A percentile compares a stretch with the other conserved stretches of the same genome.
Evolutionary conservation across 768 basidiomycete species (phyloP).

Genomic region (Suillus lakei): DNA sequence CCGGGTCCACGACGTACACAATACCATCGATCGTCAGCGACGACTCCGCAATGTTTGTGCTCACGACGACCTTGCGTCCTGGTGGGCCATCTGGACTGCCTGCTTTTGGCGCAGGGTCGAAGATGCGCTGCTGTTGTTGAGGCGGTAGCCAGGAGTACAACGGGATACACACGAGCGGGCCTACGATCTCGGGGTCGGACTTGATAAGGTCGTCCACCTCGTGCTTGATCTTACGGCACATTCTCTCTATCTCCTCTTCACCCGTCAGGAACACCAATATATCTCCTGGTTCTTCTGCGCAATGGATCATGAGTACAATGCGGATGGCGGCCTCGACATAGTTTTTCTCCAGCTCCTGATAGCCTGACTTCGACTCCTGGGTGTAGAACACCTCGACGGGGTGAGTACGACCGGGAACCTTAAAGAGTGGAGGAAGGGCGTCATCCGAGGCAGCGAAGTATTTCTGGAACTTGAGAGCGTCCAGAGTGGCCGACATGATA

Average conservation of each 20-base stretch:
- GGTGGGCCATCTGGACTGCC: constrained; percentile 69
- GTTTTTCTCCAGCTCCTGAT: too few relatives aligned
- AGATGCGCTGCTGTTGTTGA: constrained; percentile 94
- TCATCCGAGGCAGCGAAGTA: constrained; percentile 69
- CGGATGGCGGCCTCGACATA: constrained; percentile 98
- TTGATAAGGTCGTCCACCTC: constrained; percentile 86
- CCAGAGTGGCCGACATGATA: constrained; percentile 97
- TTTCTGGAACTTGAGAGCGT: constrained; percentile 94
- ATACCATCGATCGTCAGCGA: constrained; percentile 98
- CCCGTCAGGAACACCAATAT: constrained; percentile 95
- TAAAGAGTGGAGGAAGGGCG: constrained; percentile 75
- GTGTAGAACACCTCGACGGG: constrained; percentile 97
- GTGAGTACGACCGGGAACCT: constrained; percentile 91
- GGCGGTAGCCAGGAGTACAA: constrained; percentile 96
- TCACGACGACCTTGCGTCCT: constrained; percentile 92
- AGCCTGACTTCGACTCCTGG: constrained; percentile 88
- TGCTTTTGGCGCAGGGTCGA: constrained; percentile 82
- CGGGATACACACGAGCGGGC: constrained; percentile 88
- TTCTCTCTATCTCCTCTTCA: constrained; percentile 98
- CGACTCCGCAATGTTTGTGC: constrained; percentile 98
- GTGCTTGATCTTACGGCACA: constrained; percentile 89
- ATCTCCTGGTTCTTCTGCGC: constrained; percentile 93
- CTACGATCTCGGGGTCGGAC: constrained; percentile 73
- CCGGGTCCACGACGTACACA: constrained; percentile 98
- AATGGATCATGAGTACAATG: constrained; percentile 96